Conservation (phyloP, 768 basidiomycete genomes). For the Nidularia pulvinata region DNA sequence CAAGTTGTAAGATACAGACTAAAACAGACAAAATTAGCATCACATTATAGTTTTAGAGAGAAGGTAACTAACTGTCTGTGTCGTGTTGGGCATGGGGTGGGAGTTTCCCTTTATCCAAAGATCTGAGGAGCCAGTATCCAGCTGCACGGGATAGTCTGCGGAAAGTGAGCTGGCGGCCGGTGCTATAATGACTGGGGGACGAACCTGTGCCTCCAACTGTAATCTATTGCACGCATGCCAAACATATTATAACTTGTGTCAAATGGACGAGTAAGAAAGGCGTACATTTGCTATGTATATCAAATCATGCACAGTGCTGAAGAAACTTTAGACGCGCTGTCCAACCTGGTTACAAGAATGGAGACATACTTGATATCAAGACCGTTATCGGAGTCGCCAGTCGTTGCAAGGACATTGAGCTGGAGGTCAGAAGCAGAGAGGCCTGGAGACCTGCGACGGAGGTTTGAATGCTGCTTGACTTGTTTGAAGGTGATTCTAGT, state of each 20-base stretch:
- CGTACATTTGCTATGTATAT: constrained; percentile 80
- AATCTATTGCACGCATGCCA: constrained; percentile 40
- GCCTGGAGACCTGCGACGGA: constrained; percentile 34
- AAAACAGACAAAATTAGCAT: constrained; percentile 4
- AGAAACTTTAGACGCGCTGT: constrained; percentile 7
- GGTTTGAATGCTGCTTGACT: constrained; percentile 25
- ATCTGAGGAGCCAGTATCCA: constrained; percentile 88
- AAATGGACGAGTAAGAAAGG: constrained; percentile 8
- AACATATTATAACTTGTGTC: constrained; percentile 2
- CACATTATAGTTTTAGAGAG: neutral
- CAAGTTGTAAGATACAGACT: constrained; percentile 57
- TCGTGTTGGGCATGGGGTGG: constrained; percentile 46
- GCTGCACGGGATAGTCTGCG: constrained; percentile 70
- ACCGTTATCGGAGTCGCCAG: constrained; percentile 20
- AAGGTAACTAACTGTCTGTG: constrained; percentile 42
- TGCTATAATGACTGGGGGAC: constrained; percentile 12
- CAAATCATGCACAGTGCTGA: constrained; percentile 73
- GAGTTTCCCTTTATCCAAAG: constrained; percentile 63
- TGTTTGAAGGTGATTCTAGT: constrained; percentile 46
- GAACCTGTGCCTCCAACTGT: constrained; percentile 62
- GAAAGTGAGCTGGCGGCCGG: constrained; percentile 1
- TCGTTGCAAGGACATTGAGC: constrained; percentile 27
- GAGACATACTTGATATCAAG: constrained; percentile 44
- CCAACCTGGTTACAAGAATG: neutral
- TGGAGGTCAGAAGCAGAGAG: constrained; percentile 23